Conservation (phyloP, 768 basidiomycete species). For the Suillus decipiens region DNA sequence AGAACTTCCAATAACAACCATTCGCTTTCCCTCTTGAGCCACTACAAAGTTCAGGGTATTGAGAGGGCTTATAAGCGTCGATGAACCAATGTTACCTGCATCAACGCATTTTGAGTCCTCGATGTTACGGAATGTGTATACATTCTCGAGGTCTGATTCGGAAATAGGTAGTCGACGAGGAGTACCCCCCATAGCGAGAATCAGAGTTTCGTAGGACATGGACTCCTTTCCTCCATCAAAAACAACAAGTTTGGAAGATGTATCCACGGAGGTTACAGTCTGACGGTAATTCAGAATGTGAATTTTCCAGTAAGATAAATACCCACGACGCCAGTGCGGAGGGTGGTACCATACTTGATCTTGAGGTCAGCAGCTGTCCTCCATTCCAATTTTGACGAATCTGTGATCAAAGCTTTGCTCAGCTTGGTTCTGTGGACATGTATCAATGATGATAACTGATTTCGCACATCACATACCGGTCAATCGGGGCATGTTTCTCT, state of each 20-base stretch:
- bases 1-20: slow-evolving; percentile 84
- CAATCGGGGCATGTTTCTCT: slow-evolving; percentile 81
- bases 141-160: slow-evolving; percentile 72
- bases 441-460: slow-evolving; percentile 7
- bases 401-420: slow-evolving; percentile 82
- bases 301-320: slow-evolving; percentile 10
- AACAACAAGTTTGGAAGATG: slow-evolving; percentile 59
- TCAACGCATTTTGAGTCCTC: slow-evolving; percentile 73
- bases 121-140: slow-evolving; percentile 72
- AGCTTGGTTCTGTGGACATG: slow-evolving; percentile 69
- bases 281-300: slow-evolving; percentile 25
- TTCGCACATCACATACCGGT: slow-evolving; percentile 50
- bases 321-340: slow-evolving; percentile 61
- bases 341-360: slow-evolving; percentile 68
- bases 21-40: slow-evolving; percentile 68
- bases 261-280: slow-evolving; percentile 73
- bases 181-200: slow-evolving; percentile 76
- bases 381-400: slow-evolving; percentile 77
- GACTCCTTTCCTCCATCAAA: slow-evolving; percentile 60
- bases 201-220: slow-evolving; percentile 71
- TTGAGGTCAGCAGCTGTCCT: slow-evolving; percentile 71
- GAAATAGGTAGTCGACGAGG: slow-evolving; percentile 78
- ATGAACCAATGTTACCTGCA: slow-evolving; percentile 46
- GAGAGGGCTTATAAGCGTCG: slow-evolving; percentile 1
- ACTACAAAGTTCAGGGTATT: slow-evolving; percentile 35